These are phyloP conservation scores for Salvia hispanica DNA, from an alignment of 257 asterid genomes.

Conservation along the genomic window DNA sequence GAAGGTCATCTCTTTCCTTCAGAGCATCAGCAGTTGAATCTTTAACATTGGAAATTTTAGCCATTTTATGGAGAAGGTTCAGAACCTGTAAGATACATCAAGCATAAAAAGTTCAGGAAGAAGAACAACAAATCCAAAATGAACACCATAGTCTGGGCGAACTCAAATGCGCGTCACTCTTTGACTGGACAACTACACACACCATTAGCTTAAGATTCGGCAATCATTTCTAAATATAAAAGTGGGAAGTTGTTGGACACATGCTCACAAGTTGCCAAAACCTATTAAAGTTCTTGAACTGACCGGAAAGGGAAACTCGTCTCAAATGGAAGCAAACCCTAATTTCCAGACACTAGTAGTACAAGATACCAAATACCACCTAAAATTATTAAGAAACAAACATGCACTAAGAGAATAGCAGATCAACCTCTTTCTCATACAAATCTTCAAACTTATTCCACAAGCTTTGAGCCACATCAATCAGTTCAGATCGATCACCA, in stretches of 20 bases:
- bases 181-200: slow-evolving; percentile 10
- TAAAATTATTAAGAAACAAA: slow-evolving; percentile 15
- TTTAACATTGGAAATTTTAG: slow-evolving; percentile 40
- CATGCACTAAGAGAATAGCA: slow-evolving; percentile 31
- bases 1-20: slow-evolving; percentile 68
- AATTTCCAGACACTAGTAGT: slow-evolving; percentile 10
- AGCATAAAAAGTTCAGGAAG: slow-evolving; percentile 23
- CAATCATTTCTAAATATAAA: neutral
- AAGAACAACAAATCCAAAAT: slow-evolving; percentile 16
- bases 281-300: slow-evolving; percentile 12
- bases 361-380: neutral
- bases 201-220: neutral
- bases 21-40: slow-evolving; percentile 50
- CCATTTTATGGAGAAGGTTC: slow-evolving; percentile 55
- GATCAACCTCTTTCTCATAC: slow-evolving; percentile 75
- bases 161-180: slow-evolving; percentile 1
- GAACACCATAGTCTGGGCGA: slow-evolving; percentile 12
- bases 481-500: slow-evolving; percentile 64
- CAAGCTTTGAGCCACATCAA: slow-evolving; percentile 65
- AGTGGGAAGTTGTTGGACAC: neutral
- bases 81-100: slow-evolving; percentile 58
- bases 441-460: slow-evolving; percentile 70
- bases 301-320: neutral
- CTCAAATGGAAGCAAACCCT: slow-evolving; percentile 20
- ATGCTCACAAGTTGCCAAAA: neutral